These are phyloP conservation scores for Helianthus tuberosus DNA, from an alignment of 129 eudicot genomes.

Conservation along the genomic window DNA sequence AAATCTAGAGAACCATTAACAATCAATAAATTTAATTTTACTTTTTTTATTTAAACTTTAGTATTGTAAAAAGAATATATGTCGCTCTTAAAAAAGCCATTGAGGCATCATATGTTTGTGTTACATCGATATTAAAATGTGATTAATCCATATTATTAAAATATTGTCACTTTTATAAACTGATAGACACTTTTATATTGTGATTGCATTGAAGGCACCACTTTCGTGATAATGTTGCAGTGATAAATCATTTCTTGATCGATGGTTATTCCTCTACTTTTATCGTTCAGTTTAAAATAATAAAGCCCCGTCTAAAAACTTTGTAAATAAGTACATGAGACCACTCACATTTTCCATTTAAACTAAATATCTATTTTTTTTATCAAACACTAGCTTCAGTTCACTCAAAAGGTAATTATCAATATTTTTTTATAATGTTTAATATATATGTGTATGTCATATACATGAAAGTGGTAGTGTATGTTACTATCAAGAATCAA, in stretches of 20 bases:
- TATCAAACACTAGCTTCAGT: not conserved
- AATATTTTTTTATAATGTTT: not conserved
- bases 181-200: not conserved
- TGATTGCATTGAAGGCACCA: not conserved
- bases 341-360: not conserved
- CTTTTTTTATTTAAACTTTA: no score
- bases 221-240: not conserved
- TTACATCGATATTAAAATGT: not conserved
- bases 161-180: not conserved
- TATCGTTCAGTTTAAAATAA: not conserved
- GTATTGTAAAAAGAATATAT: no score
- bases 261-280: no score
- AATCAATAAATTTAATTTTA: no score
- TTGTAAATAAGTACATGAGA: not conserved
- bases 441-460: not conserved
- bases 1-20: no score
- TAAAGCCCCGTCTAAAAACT: not conserved
- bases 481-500: conserved; percentile 18
- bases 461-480: conserved; percentile 13
- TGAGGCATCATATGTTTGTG: not conserved
- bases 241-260: not conserved
- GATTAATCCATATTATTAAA: no score
- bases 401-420: not conserved
- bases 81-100: not conserved
- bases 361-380: not conserved